A percentile compares a stretch with the other conserved stretches of the same genome.
These are phyloP conservation scores for Pontederia crassipes DNA, from an alignment of 176 grass and related monocot species.

Conservation along the genomic window DNA sequence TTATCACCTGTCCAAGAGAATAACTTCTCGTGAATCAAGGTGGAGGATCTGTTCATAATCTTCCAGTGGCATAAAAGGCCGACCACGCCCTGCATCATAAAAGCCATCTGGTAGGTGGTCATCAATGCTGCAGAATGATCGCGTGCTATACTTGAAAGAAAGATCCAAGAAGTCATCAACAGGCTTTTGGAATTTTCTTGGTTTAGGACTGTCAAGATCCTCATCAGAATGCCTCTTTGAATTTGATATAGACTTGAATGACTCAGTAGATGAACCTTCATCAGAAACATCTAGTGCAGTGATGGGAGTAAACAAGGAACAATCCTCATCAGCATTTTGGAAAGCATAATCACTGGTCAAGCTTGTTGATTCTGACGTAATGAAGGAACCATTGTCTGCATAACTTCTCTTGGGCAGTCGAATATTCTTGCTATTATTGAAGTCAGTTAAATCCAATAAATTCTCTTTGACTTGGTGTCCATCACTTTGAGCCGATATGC, in stretches of 20 bases:
- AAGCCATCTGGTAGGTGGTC: constrained; percentile 92
- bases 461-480: constrained; percentile 33
- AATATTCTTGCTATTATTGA: constrained; percentile 23
- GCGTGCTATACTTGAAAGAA: constrained; percentile 72
- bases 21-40: constrained; percentile 78
- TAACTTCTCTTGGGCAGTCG: constrained; percentile 22
- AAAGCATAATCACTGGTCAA: constrained; percentile 17
- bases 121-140: constrained; percentile 81
- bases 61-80: constrained; percentile 69
- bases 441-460: constrained; percentile 48
- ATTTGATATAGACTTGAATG: constrained; percentile 45
- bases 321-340: constrained; percentile 51
- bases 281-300: constrained; percentile 18
- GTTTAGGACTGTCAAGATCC: constrained; percentile 82
- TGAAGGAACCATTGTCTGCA: constrained; percentile 30
- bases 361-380: constrained; percentile 26
- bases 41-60: constrained; percentile 58
- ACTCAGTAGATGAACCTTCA: constrained; percentile 21
- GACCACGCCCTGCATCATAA: constrained; percentile 89
- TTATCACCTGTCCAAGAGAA: constrained; percentile 85
- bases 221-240: constrained; percentile 95
- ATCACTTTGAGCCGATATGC: constrained; percentile 35
- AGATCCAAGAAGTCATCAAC: constrained; percentile 53
- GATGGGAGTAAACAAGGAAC: constrained; percentile 14
- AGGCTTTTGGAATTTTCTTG: constrained; percentile 74